Evolutionary conservation across 768 basidiomycete genomes (phyloP).

Genomic region (Termitomyces bulborhizus): DNA sequence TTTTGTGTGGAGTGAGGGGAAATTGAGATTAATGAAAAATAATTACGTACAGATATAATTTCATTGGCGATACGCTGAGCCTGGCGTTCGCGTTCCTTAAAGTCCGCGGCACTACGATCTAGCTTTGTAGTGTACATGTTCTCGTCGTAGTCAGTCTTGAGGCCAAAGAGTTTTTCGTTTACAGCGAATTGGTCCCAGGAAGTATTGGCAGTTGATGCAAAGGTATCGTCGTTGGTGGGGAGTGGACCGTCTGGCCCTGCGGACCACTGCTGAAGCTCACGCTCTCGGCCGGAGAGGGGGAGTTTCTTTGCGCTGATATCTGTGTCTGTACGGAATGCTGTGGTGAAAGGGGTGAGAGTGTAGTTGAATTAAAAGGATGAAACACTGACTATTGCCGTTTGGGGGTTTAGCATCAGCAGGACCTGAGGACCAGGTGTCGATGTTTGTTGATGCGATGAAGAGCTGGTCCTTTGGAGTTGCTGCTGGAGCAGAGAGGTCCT

Average conservation of each 20-base stretch:
- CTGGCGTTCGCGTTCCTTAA: slow-evolving; percentile 79
- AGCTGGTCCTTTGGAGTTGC: slow-evolving; percentile 63
- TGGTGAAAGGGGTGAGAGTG: slow-evolving; percentile 3
- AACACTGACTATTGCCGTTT: slow-evolving; percentile 68
- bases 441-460: slow-evolving; percentile 68
- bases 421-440: slow-evolving; percentile 68
- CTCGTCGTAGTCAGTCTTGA: slow-evolving; percentile 89
- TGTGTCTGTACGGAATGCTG: slow-evolving; percentile 79
- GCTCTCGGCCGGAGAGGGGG: slow-evolving; percentile 40
- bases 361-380: slow-evolving; percentile 2
- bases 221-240: slow-evolving; percentile 62
- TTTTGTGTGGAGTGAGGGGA: slow-evolving; percentile 20
- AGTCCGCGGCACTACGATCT: slow-evolving; percentile 79
- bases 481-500: slow-evolving; percentile 62
- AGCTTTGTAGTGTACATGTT: slow-evolving; percentile 93
- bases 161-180: slow-evolving; percentile 91
- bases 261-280: slow-evolving; percentile 80
- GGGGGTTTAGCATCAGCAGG: slow-evolving; percentile 65
- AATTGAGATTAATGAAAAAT: not conserved
- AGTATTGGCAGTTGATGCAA: slow-evolving; percentile 43
- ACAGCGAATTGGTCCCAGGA: slow-evolving; percentile 91
- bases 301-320: slow-evolving; percentile 64
- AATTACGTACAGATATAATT: slow-evolving; percentile 69
- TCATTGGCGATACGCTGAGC: slow-evolving; percentile 88
- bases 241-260: slow-evolving; percentile 31